Evolutionary conservation across 2,329 filamentous ascomycete genomes (phyloP), one percentile per base, ranked within the genome.

Genomic region (Macrophomina pseudophaseolina): DNA sequence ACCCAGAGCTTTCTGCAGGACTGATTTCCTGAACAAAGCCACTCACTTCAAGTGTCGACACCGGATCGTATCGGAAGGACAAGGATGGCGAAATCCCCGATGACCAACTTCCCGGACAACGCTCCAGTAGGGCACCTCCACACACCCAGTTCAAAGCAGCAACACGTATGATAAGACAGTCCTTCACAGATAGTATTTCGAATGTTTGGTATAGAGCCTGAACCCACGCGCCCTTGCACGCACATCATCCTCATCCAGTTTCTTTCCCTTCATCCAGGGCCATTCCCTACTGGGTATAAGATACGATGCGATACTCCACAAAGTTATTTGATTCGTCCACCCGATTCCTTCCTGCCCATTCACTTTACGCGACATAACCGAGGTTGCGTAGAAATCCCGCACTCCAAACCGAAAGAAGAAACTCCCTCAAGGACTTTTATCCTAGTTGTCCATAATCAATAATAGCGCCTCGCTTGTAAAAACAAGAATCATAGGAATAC

Each of bases 391-490:
- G 16, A 44, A 44, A 28, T 23, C 46, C 16, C 16, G 46, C n/a
- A 46, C 38, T 40, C 44, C 44, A 18, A 14, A 5, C 44, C 44
- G 11, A 46, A 46, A 14, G 35, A 28, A 23, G 28, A 23, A 23
- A 49, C 8, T 49, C 46, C 46, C 46, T 30, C 42, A 44, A 44
- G 42, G 16, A 44, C 42, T 52, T 52, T 52, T 52, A 12, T 7
- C 42, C 42, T 44, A 44, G 11, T 5, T 44, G 16, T 14, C 42
- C 42, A 44, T 23, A 38, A 16, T 9, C 16, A 42, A 60, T 11
- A 46, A 60, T n/a, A 46, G 56, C 56, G 56, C 56, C 56, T 60
- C 56, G 56, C 56, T 60, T 60, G 40, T 33, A 18, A 8, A 46
- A 46, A 40, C 8, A n/a, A 46, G 5, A 30, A 23, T 23, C 1